Conservation (phyloP, 2,329 filamentous ascomycete species). For the Colletotrichum gloeosporioides region DNA sequence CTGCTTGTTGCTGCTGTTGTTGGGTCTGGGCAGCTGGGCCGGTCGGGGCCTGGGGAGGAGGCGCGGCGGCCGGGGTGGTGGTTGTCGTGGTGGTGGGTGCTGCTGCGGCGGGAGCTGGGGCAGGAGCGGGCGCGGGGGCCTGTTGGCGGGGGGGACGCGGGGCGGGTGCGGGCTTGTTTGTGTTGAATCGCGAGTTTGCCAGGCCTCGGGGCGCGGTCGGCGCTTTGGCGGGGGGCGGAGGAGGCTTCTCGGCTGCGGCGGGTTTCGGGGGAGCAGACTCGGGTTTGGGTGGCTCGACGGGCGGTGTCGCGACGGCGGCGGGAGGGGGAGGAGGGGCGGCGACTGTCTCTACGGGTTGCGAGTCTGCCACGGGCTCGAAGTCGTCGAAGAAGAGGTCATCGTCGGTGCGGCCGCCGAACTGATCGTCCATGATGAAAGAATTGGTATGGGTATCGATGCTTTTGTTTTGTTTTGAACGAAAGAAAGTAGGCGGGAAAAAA, state of each 20-base stretch:
- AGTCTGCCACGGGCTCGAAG: constrained; percentile 51
- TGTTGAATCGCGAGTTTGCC: constrained; percentile 10
- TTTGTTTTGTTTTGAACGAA: neutral
- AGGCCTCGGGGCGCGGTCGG: constrained; percentile 9
- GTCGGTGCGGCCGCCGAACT: constrained; percentile 65
- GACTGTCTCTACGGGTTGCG: neutral
- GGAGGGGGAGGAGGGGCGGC: constrained; percentile 1
- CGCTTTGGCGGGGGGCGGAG: neutral
- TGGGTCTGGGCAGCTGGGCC: neutral
- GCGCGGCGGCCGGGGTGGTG: neutral
- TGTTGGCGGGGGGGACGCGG: constrained; percentile 13
- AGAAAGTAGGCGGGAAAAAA: neutral
- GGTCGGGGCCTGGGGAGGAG: neutral
- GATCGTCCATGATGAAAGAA: constrained; percentile 57
- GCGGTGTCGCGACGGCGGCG: constrained; percentile 1
- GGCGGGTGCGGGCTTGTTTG: constrained; percentile 11
- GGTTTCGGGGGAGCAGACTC: neutral
- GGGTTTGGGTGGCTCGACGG: neutral
- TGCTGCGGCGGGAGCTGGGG: neutral
- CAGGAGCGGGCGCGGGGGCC: neutral
- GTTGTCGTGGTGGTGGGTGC: neutral
- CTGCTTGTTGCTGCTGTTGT: neutral
- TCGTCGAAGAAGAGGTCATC: constrained; percentile 69
- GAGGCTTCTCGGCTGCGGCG: neutral
- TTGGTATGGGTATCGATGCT: neutral